Base-by-base conservation (phyloP, 176 grass and related monocot species). In the Carex myosuroides region DNA sequence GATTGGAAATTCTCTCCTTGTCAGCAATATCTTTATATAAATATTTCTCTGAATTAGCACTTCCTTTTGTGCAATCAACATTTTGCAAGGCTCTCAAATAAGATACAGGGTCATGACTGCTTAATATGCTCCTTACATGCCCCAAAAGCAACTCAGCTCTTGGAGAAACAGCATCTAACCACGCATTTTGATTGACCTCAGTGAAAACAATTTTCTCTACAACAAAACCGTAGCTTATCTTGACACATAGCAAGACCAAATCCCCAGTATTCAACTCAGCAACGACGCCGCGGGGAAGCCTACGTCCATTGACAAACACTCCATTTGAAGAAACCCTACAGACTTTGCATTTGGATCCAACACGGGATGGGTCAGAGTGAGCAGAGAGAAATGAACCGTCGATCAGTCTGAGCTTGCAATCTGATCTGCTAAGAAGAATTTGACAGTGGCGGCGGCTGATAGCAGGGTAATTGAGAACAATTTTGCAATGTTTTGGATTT, bases 101-200 rank as follows among this genome's bases (percentile, higher is more conserved):
- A 53, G 87, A 92, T 81, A 97, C 69, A 52, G 92, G 94, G 60
- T 94, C 94, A 8, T 83, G 65, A n/a, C 94, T 90, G 35, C 81
- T 32, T 1, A 89, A 83, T 57, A 92, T 92, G 24, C 73, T 85
- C 81, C 88, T 92, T 22, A 97, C 79, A 78, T 89, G 83, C 10
- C 85, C 87, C 83, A 85, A 69, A 32, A 97, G 86, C 29, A 82
- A 87, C 33, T 89, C 76, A n/a, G 92, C 90, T 83, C 87, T 90
- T 35, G 83, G 81, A 16, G 85, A 83, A 83, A 89, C 32, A 44
- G 54, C 79, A 66, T 69, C 11, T 52, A 84, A 58, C 65, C 69
- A 60, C 67, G 7, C 12, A 41, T 20, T 42, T 53, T 2, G 22
- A 42, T 29, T 80, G n/a, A 14, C 37, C 60, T 77, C 84, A 13